A percentile compares a stretch with the other conserved stretches of the same genome.
Evolutionary conservation across 768 basidiomycete genomes (phyloP).

Genomic region (Lactarius trivialis): DNA sequence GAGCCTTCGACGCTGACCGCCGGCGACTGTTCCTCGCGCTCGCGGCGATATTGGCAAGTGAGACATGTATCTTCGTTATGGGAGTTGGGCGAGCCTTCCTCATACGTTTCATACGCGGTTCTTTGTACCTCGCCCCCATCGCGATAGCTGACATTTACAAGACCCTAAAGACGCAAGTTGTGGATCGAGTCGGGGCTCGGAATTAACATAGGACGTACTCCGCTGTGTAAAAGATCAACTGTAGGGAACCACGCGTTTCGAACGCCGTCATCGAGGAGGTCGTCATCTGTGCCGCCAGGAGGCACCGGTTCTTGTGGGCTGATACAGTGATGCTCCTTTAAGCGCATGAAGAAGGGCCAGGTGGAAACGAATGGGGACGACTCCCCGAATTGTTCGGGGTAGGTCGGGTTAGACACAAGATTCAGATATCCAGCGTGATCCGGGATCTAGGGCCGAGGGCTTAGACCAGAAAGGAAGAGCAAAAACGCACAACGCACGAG

Average conservation of each 20-base stretch:
- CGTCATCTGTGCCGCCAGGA: constrained; percentile 22
- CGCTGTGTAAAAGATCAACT: constrained; percentile 19
- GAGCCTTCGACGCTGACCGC: neutral
- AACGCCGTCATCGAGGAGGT: constrained; percentile 33
- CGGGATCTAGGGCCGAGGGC: constrained; percentile 30
- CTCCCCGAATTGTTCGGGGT: constrained; percentile 28
- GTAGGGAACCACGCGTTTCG: constrained; percentile 37
- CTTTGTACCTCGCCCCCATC: neutral
- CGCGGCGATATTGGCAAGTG: constrained; percentile 17
- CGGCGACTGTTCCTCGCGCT: neutral
- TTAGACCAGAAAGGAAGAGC: neutral
- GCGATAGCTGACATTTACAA: constrained; percentile 5
- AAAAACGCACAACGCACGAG: constrained; percentile 38
- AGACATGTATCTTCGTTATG: constrained; percentile 39
- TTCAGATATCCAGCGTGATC: constrained; percentile 28
- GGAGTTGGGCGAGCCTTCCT: constrained; percentile 32
- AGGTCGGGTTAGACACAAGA: constrained; percentile 26
- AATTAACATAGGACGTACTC: constrained; percentile 25
- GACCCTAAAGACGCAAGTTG: constrained; percentile 1
- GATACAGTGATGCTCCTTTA: constrained; percentile 49
- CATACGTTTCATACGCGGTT: constrained; percentile 35
- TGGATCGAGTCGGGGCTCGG: neutral
- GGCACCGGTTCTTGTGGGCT: constrained; percentile 34
- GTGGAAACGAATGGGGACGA: constrained; percentile 33
- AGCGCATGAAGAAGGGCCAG: constrained; percentile 51